Conservation (phyloP, 2,329 filamentous ascomycete species). For the Neodidymelliopsis sp. region DNA sequence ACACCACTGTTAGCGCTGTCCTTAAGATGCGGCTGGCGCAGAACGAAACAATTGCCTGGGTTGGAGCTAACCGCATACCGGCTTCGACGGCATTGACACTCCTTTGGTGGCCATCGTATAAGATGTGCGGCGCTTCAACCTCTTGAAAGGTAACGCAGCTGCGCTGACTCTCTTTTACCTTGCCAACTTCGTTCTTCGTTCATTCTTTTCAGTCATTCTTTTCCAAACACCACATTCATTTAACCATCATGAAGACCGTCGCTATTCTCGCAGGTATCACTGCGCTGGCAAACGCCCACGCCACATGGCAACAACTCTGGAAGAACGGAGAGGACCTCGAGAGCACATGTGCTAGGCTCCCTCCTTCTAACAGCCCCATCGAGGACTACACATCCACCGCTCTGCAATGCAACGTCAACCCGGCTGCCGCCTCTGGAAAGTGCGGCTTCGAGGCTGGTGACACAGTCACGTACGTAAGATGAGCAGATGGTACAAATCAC, state of each 20-base stretch:
- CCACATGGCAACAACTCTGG: slow-evolving; percentile 42
- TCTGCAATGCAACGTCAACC: slow-evolving; percentile 41
- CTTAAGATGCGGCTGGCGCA: slow-evolving; percentile 30
- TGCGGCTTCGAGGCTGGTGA: slow-evolving; percentile 37
- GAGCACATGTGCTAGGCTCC: slow-evolving; percentile 39
- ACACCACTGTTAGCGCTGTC: slow-evolving; percentile 26
- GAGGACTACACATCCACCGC: slow-evolving; percentile 42
- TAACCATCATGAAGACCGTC: slow-evolving; percentile 36
- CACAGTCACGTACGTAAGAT: slow-evolving; percentile 25
- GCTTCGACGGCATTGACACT: slow-evolving; percentile 25
- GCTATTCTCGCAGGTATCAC: slow-evolving; percentile 36
- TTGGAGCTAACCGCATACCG: slow-evolving; percentile 25
- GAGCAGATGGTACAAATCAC: not conserved
- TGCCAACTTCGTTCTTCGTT: slow-evolving; percentile 31
- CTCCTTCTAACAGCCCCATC: slow-evolving; percentile 38
- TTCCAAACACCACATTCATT: slow-evolving; percentile 20
- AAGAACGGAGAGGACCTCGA: slow-evolving; percentile 41
- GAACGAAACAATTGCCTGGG: slow-evolving; percentile 37
- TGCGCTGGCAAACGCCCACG: slow-evolving; percentile 38
- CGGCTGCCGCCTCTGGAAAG: slow-evolving; percentile 35
- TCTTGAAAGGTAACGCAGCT: slow-evolving; percentile 34
- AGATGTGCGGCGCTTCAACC: slow-evolving; percentile 20
- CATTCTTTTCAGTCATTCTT: slow-evolving; percentile 36
- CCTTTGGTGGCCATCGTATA: slow-evolving; percentile 28
- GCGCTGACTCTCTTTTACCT: slow-evolving; percentile 42